Evolutionary conservation across 1,284 basidiomycete genomes (phyloP).

Genomic region (Ceratobasidium sp.): DNA sequence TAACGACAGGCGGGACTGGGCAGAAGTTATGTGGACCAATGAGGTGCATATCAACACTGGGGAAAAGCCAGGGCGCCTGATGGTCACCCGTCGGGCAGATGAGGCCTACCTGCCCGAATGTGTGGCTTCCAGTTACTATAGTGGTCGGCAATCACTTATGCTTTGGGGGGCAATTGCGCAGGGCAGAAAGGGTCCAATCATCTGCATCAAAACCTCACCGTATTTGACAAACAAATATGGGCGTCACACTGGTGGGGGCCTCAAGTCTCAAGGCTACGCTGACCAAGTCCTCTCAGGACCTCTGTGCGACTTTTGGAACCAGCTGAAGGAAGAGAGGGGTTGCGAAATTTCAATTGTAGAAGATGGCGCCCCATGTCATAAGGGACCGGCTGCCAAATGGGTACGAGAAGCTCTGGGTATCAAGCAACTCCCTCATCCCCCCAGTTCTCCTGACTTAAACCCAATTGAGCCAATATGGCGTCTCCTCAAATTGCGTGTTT

Average conservation of each 20-base stretch:
- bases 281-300: not conserved
- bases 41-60: no score
- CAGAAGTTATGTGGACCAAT: no score
- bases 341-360: no score
- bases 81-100: no score
- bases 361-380: no score
- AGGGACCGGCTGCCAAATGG: not conserved
- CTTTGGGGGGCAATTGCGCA: not conserved
- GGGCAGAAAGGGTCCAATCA: conserved; percentile 2
- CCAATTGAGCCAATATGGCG: conserved; percentile 13
- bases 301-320: no score
- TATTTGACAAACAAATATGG: not conserved
- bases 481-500: conserved; percentile 11
- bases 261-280: not conserved
- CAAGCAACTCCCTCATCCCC: not conserved
- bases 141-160: no score
- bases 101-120: no score
- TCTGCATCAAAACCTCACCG: not conserved
- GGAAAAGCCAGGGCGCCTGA: no score
- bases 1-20: no score
- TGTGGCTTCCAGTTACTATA: no score
- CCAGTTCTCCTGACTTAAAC: conserved; percentile 1
- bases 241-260: not conserved
- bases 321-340: no score
- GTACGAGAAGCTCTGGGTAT: not conserved